These are phyloP conservation scores for Hemerocallis citrina DNA, from an alignment of 106 monocot species.

Conservation along the genomic window DNA sequence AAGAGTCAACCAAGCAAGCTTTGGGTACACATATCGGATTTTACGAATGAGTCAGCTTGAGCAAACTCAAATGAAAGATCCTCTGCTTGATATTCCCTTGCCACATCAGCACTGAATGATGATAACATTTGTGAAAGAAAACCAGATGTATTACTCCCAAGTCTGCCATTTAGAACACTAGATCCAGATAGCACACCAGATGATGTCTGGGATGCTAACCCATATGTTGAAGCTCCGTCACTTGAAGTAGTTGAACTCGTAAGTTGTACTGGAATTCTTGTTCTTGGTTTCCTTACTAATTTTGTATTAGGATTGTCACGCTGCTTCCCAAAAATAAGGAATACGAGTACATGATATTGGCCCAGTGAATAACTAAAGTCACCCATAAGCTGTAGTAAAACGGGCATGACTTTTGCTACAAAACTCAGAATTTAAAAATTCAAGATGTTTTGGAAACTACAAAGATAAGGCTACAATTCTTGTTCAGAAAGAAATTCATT, in stretches of 20 bases:
- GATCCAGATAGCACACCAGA: conserved; percentile 67
- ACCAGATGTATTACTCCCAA: conserved; percentile 67
- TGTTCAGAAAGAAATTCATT: too few relatives aligned
- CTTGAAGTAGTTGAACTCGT: conserved; percentile 32
- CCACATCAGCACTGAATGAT: conserved; percentile 55
- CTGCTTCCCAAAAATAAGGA: too few relatives aligned
- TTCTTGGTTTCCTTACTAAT: conserved; percentile 23
- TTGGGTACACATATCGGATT: conserved; percentile 64
- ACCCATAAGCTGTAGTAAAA: too few relatives aligned
- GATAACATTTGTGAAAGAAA: conserved; percentile 72
- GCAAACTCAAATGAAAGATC: conserved; percentile 39
- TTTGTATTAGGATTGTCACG: conserved; percentile 27
- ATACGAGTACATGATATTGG: too few relatives aligned
- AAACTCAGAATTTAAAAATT: too few relatives aligned
- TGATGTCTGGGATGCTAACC: too few relatives aligned
- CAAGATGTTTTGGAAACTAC: too few relatives aligned
- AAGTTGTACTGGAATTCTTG: conserved; percentile 23
- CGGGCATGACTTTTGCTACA: too few relatives aligned
- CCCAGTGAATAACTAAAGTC: too few relatives aligned
- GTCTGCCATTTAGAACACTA: conserved; percentile 63
- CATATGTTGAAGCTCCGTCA: conserved; percentile 51
- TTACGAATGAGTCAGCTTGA: conserved; percentile 53
- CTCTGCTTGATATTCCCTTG: conserved; percentile 61
- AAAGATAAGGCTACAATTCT: too few relatives aligned
- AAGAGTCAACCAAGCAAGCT: conserved; percentile 64